Evolutionary conservation across 176 grass and related monocot genomes (phyloP).

Genomic region (barley (Hordeum vulgare)): DNA sequence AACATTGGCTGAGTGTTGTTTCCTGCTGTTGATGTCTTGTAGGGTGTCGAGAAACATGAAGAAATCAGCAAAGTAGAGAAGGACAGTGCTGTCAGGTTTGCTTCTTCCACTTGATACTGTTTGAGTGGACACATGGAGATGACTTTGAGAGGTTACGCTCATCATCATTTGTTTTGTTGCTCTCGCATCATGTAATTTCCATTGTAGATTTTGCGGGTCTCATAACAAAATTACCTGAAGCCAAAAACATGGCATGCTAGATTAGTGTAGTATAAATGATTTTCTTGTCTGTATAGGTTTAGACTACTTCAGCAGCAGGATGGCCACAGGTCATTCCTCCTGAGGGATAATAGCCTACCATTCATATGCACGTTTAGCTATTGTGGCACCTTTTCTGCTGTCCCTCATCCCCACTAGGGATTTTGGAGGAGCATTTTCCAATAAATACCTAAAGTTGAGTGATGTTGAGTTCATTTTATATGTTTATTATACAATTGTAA

Average conservation of each 20-base stretch:
- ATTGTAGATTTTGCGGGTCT: not conserved
- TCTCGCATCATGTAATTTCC: not conserved
- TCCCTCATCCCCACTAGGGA: not conserved
- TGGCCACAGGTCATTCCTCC: not conserved
- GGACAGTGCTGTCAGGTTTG: conserved; percentile 39
- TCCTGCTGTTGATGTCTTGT: not conserved
- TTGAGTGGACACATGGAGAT: not conserved
- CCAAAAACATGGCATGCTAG: not conserved
- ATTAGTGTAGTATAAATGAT: not conserved
- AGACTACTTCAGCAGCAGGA: not conserved
- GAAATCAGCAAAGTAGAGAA: conserved; percentile 43
- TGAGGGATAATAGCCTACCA: not conserved
- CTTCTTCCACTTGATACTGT: not conserved
- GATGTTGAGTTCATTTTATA: not conserved
- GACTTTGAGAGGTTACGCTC: not conserved
- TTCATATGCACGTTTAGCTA: not conserved
- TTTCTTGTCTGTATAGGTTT: not conserved
- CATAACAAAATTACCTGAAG: not conserved
- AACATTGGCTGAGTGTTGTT: not conserved
- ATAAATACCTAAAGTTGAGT: not conserved
- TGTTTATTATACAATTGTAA: not conserved
- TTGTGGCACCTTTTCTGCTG: not conserved
- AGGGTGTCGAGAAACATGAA: conserved; percentile 50
- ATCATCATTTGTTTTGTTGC: not conserved
- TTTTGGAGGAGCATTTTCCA: not conserved